A percentile compares a stretch with the other conserved stretches of the same genome.
Evolutionary conservation across 805 yeast species (phyloP).

Genomic region (Debaryomyces castellii): DNA sequence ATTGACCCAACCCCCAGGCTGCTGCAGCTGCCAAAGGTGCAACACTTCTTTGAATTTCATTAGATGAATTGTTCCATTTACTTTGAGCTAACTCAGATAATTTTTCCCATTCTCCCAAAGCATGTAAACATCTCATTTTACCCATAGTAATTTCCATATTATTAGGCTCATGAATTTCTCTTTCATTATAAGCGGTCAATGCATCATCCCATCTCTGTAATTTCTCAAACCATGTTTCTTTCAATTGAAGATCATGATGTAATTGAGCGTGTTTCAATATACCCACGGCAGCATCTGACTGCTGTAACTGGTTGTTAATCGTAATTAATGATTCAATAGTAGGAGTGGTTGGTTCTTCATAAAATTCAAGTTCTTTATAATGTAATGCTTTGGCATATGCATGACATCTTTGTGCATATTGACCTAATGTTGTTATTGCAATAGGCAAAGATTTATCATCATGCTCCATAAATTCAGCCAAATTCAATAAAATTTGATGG

Average conservation of each 20-base stretch:
- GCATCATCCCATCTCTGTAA: constrained; percentile 99
- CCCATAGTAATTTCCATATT: constrained; percentile 93
- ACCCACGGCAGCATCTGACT: constrained; percentile 97
- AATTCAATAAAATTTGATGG: constrained; percentile 80
- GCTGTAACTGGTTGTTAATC: constrained; percentile 92
- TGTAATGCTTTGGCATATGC: constrained; percentile 97
- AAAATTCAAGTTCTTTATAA: constrained; percentile 91
- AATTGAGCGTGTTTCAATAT: constrained; percentile 91
- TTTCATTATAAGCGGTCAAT: constrained; percentile 77
- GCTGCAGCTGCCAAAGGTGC: constrained; percentile 99
- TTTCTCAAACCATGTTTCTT: constrained; percentile 97
- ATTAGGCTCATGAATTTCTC: constrained; percentile 63
- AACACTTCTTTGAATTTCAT: constrained; percentile 74
- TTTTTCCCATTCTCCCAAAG: constrained; percentile 98
- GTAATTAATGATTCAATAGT: constrained; percentile 90
- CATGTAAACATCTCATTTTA: constrained; percentile 96
- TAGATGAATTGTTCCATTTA: constrained; percentile 76
- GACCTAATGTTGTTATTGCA: constrained; percentile 84
- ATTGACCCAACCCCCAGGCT: constrained; percentile 95
- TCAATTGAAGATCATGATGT: constrained; percentile 84
- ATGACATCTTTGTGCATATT: constrained; percentile 91
- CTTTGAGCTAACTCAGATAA: constrained; percentile 80
- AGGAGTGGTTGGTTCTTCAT: constrained; percentile 87
- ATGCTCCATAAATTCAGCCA: constrained; percentile 97
- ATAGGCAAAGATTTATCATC: constrained; percentile 94